Evolutionary conservation across 805 yeast species (phyloP), one percentile per base, ranked within the genome.

Genomic region (Hanseniaspora nectarophila): DNA sequence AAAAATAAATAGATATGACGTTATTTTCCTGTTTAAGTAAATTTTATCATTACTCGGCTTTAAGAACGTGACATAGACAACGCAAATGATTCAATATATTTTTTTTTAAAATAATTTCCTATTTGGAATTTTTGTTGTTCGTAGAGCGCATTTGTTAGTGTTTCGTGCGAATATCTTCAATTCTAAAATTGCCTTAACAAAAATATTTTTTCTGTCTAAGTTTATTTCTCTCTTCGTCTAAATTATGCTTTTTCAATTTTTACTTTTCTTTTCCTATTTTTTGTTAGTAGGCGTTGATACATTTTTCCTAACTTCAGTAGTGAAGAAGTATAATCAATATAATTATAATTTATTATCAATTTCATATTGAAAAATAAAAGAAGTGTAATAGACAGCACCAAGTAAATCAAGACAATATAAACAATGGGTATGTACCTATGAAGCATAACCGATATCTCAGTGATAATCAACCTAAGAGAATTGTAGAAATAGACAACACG

Each of bases 361-460:
- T 38, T 21, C 10, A 12, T 12, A 12, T 38, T 37, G 9, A 12
- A 37, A 5, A 20, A 37, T 8, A 3, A 37, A 20, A 9, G 5
- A 23, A 23, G 21, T 15, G 31, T 9, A 26, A 42, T 24, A 5
- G 28, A 42, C 45, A 42, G 34, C 45, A 42, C 45, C 45, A 42
- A 42, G 45, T 42, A 42, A 42, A 42, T 42, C 45, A 42, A 42
- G 45, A 42, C 45, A 42, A 42, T 29, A 37, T 42, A 42, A 24
- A 42, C n/a, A 42, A 42, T 42, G 45, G 45, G 45, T 42, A 42
- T 42, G 45, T 42, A 42, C 45, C 43, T 39, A 24, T 39, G 29
- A 39, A 23, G 15, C 34, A 5, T n/a, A 4, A 29, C 34, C 33
- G 9, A 20, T 21, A 29, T 3, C 16, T 34, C 45, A 28, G 34